A percentile compares a stretch with the other conserved stretches of the same genome.
These are phyloP conservation scores for Neocatenulostroma microsporum DNA, from an alignment of 2,329 filamentous ascomycete species.

Conservation along the genomic window DNA sequence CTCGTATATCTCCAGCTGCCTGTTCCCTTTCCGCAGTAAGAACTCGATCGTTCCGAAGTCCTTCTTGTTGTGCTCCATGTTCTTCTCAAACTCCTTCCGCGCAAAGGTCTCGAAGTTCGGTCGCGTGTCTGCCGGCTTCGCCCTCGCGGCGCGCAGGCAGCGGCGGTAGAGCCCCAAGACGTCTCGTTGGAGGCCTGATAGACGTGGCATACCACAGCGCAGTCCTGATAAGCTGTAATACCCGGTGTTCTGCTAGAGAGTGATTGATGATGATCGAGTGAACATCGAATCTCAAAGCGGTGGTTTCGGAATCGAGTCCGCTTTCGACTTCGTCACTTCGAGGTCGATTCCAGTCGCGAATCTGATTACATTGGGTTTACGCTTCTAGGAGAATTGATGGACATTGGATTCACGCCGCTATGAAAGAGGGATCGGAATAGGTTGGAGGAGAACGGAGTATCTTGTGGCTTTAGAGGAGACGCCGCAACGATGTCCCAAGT, in stretches of 20 bases:
- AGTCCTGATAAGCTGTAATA: not conserved
- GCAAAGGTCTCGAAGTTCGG: conserved; percentile 28
- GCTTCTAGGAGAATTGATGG: no score
- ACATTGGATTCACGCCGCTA: no score
- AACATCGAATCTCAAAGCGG: no score
- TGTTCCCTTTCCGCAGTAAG: conserved; percentile 68
- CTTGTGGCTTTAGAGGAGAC: no score
- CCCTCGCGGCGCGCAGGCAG: conserved; percentile 71
- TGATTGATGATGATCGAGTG: no score
- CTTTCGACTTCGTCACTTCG: no score
- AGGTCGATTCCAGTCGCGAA: no score
- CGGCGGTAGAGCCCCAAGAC: conserved; percentile 78
- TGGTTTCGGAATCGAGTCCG: no score
- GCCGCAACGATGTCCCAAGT: conserved; percentile 51
- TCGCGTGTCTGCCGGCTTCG: conserved; percentile 55
- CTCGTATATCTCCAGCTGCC: conserved; percentile 77
- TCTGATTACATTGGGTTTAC: no score
- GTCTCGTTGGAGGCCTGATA: conserved; percentile 85
- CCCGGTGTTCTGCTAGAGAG: no score
- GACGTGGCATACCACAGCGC: conserved; percentile 39
- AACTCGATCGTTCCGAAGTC: conserved; percentile 84
- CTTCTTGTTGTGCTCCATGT: conserved; percentile 63
- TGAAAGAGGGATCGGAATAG: no score
- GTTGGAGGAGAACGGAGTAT: no score
- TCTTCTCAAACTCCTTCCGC: conserved; percentile 63